Evolutionary conservation across 2,329 filamentous ascomycete species (phyloP), one percentile per base, ranked within the genome.

Genomic region (Pseudopyrenochaeta lycopersici): DNA sequence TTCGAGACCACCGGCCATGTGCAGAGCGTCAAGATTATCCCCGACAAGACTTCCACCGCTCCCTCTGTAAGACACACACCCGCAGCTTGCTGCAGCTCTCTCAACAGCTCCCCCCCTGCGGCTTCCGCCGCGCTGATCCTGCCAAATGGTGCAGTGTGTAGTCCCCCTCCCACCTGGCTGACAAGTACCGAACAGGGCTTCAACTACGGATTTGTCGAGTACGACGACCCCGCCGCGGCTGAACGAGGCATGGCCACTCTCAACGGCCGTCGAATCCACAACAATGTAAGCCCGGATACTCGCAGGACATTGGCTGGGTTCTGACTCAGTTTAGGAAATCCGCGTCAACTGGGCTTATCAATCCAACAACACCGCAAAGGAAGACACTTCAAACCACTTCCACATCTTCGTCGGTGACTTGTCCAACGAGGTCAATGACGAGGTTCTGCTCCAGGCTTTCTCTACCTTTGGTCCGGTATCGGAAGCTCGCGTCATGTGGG

Each of bases 261-360:
- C 67, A 99, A 98, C 75, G 95, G 95, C 49, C 90, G 95, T 66
- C 88, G 94, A 63, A 93, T 99, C 61, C 94, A 99, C 77, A 93
- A 98, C 79, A 91, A 91, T 75, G 93, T 96, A 88, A 77, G 89
- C 77, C 33, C 44, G 18, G 45, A 45, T 49, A 54, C 36, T 52
- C n/a, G 12, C n/a, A 30, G 18, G 33, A 32, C 14, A 54, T 56
- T 60, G 59, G 45, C 32, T 15, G 21, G 23, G 10, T 41, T 52
- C 70, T 76, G 48, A 77, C 64, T 46, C 9, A 32, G 17, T 47
- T 53, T 73, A 97, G 92, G 95, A 99, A 84, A 99, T 99, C 60
- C 91, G 93, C 50, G 95, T 99, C 71, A 99, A 99, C 82, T 99
- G 95, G 95, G 95, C 95, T 18, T 99, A 99, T 72, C 95, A 99